Percentiles rank a stretch among this genome's conserved stretches.
phyloP scores from a whole-genome alignment of 2,329 filamentous ascomycete genomes.

The Penicillium sp. region DNA sequence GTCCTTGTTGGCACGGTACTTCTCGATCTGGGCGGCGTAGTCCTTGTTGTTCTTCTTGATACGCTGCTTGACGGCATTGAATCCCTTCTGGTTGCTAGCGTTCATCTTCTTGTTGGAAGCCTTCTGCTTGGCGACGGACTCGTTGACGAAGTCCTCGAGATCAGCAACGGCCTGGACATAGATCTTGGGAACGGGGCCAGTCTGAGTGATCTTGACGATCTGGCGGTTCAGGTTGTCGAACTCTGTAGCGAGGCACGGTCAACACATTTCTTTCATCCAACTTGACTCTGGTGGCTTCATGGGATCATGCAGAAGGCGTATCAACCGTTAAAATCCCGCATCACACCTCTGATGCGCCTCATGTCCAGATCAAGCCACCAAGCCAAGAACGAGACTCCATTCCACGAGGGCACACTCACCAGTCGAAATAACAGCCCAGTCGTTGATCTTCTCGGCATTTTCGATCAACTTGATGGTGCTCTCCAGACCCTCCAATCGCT shows the following conservation, averaged over 20 bases:
- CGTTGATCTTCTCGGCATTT: constrained; percentile 94
- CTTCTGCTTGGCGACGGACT: constrained; percentile 92
- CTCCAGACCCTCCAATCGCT: constrained; percentile 90
- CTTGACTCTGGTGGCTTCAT: background rate
- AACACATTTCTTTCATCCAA: constrained; percentile 9
- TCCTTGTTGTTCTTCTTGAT: constrained; percentile 99
- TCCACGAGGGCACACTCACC: constrained; percentile 52
- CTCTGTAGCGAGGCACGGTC: constrained; percentile 49
- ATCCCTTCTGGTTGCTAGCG: constrained; percentile 82
- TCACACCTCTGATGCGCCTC: background rate
- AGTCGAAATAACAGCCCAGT: constrained; percentile 87
- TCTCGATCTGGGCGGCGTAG: constrained; percentile 78
- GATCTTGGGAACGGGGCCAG: constrained; percentile 75
- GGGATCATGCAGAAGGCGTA: background rate
- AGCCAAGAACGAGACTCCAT: background rate
- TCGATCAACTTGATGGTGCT: constrained; percentile 84
- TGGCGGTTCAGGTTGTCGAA: constrained; percentile 92
- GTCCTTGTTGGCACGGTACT: constrained; percentile 79
- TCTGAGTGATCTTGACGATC: constrained; percentile 68
- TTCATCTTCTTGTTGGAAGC: constrained; percentile 98
- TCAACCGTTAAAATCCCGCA: background rate
- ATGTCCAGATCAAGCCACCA: background rate
- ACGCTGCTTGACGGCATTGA: constrained; percentile 96
- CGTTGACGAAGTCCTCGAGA: constrained; percentile 88
- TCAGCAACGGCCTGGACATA: constrained; percentile 93